Conservation (phyloP, 2,329 filamentous ascomycete species). For the Ilyonectria robusta region DNA sequence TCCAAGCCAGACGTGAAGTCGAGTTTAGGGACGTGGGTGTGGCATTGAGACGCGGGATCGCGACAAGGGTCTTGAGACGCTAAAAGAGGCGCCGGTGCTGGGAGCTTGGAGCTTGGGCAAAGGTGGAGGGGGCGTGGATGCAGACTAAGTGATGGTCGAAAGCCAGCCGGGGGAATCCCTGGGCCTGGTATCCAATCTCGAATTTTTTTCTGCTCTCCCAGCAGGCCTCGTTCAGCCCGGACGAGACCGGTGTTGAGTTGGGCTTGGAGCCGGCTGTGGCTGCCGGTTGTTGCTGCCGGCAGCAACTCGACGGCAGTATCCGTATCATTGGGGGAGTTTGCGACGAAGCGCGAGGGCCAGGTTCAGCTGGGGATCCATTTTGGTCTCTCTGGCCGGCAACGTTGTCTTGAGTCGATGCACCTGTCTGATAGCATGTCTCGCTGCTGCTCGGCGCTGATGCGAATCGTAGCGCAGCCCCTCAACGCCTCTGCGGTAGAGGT, state of each 20-base stretch:
- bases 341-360: constrained; percentile 15
- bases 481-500: constrained; percentile 26
- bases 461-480: constrained; percentile 19
- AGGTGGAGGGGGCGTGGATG: constrained; percentile 44
- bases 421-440: constrained; percentile 28
- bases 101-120: constrained; percentile 39
- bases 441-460: constrained; percentile 23
- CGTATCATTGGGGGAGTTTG: constrained; percentile 6
- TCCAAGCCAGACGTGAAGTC: constrained; percentile 44
- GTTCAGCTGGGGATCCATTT: constrained; percentile 25
- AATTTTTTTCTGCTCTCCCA: constrained; percentile 43
- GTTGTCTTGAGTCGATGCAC: constrained; percentile 15
- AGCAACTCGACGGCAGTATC: constrained; percentile 27
- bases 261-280: constrained; percentile 44
- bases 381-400: constrained; percentile 7
- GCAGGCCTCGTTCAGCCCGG: constrained; percentile 44
- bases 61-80: constrained; percentile 47
- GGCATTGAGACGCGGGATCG: constrained; percentile 49
- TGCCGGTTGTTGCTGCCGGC: constrained; percentile 44
- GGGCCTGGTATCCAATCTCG: constrained; percentile 46
- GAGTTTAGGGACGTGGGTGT: constrained; percentile 49
- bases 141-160: constrained; percentile 32
- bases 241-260: constrained; percentile 45
- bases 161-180: constrained; percentile 43
- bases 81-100: constrained; percentile 47